Evolutionary conservation across 2,329 filamentous ascomycete genomes (phyloP).

Genomic region (Penicillium vulpinum): DNA sequence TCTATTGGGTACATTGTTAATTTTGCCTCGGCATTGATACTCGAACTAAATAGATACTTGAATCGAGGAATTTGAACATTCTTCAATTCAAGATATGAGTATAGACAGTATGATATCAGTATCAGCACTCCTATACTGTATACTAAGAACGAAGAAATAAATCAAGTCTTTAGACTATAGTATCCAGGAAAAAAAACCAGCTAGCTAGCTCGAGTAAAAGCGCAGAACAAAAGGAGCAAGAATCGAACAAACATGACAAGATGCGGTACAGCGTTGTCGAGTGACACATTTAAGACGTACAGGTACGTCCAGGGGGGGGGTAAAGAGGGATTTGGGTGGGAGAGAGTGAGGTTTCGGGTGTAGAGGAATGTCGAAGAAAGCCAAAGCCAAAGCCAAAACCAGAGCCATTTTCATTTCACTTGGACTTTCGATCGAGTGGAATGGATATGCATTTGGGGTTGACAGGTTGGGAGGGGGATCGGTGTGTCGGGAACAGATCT

Average conservation of each 20-base stretch:
- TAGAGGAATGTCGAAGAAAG: not conserved
- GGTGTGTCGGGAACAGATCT: not conserved
- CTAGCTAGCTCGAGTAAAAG: conserved; percentile 7
- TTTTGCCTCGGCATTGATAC: not conserved
- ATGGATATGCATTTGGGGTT: not conserved
- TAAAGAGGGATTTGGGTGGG: not conserved
- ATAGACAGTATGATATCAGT: too few relatives aligned
- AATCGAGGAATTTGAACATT: not conserved
- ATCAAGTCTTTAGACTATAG: conserved; percentile 6
- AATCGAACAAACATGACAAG: conserved; percentile 2
- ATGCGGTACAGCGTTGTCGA: conserved; percentile 3
- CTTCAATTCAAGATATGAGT: not conserved
- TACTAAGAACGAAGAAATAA: not conserved
- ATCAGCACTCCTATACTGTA: not conserved
- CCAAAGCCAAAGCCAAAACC: not conserved
- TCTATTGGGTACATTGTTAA: not conserved
- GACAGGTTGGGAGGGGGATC: not conserved
- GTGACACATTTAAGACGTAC: conserved; percentile 6
- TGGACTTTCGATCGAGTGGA: not conserved
- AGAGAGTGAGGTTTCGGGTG: not conserved
- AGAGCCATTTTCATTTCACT: not conserved
- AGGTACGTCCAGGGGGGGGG: not conserved
- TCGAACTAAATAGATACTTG: not conserved
- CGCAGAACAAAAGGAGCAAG: not conserved
- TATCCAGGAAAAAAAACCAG: conserved; percentile 10